Evolutionary conservation across 306 rosid genomes (phyloP).

Genomic region (Rosa multiflora): DNA sequence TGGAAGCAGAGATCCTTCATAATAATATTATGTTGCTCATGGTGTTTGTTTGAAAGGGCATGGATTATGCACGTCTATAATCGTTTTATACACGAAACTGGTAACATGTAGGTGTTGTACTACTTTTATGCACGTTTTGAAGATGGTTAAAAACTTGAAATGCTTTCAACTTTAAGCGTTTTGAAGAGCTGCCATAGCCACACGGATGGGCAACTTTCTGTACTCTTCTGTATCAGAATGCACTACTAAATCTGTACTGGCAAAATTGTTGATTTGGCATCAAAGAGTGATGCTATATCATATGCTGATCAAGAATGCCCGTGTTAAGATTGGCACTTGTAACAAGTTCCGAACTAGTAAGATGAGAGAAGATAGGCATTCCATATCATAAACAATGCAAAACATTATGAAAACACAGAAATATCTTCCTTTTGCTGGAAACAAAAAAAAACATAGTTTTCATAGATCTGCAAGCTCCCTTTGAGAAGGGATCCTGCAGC

Average conservation of each 20-base stretch:
- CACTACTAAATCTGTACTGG: neutral
- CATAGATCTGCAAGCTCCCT: slow-evolving; percentile 22
- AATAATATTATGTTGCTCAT: neutral
- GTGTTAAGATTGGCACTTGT: neutral
- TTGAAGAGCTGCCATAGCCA: too few relatives aligned
- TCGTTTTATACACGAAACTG: neutral
- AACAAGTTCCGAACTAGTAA: neutral
- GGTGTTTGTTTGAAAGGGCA: neutral
- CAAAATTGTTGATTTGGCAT: neutral
- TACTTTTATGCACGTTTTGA: neutral
- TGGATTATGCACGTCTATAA: neutral
- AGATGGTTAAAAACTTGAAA: neutral
- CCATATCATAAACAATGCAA: neutral
- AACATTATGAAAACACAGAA: neutral
- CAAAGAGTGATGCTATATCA: neutral
- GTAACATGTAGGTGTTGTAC: neutral
- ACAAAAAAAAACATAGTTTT: neutral
- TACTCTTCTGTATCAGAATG: neutral
- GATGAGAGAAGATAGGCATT: neutral
- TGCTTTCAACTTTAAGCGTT: neutral
- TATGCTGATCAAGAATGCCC: neutral
- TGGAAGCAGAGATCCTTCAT: slow-evolving; percentile 23
- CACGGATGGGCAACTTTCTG: neutral
- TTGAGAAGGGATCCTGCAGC: slow-evolving; percentile 3
- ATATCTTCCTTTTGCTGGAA: neutral